Base-by-base conservation (phyloP, 2,329 filamentous ascomycete species). In the Cadophora luteo-olivacea region DNA sequence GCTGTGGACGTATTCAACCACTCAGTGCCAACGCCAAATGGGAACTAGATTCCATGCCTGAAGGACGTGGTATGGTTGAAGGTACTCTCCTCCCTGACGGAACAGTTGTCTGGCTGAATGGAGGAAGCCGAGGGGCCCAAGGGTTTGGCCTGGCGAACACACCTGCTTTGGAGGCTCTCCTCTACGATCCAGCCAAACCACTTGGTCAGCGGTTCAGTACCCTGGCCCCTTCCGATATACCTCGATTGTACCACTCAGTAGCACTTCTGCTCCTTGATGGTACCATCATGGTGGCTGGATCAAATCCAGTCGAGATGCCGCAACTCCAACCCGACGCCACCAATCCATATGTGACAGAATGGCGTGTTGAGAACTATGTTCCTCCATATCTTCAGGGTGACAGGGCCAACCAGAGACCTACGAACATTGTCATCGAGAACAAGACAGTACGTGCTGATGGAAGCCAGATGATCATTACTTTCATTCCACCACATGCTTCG, bases 191-290 rank as follows among this genome's bases (percentile, higher is more conserved):
- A 1, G 76, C 78, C n/a, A 80, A 84, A 70, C 79, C 85, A 33
- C 76, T 82, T 49, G 84, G 84, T 48, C 77, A 83, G 72, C 82
- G 85, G 61, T 89, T 83, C 79, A 77, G 75, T 8, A 79, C 79
- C 36, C 80, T 81, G n/a, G 81, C 81, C 12, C 75, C 72, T 12
- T 81, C 81, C 4, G 76, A 72, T 7, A 82, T 85, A 61, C 76
- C 84, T 48, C 81, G 86, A 69, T 79, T 90, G 45, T 90, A 90
- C 78, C 87, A 90, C 76, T 87, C 85, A 14, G 85, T 89, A 32
- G 84, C 86, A 9, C 79, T 89, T 14, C 80, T 89, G 7, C 80
- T 89, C 4, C 81, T 87, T 7, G 87, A 89, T 74, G 87, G 87
- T 29, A 89, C 85, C 0, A 77, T 89, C 8, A 81, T 89, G 76